Conservation (phyloP, 345 rosid genomes). For the Noccaea bulbosa region DNA sequence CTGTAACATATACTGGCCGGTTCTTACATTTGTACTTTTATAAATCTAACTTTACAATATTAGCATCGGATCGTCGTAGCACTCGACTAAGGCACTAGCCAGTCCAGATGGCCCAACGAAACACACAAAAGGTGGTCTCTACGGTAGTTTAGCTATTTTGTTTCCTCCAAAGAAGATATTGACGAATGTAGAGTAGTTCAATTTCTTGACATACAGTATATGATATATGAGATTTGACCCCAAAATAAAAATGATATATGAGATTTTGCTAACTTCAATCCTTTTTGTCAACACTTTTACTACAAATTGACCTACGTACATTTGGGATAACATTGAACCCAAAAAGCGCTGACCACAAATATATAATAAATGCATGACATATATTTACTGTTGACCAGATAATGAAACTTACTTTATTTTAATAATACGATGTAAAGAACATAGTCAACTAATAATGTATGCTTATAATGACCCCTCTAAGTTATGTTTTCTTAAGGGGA, state of each 20-base stretch:
- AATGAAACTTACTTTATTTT: neutral
- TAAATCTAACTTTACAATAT: no score
- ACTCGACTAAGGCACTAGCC: no score
- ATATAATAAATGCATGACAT: neutral
- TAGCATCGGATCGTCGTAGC: no score
- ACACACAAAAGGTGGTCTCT: neutral
- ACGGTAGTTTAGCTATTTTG: neutral
- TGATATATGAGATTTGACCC: neutral
- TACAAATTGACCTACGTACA: constrained; percentile 1
- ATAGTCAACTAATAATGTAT: neutral
- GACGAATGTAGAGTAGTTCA: neutral
- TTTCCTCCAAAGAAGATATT: neutral
- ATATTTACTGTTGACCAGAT: constrained; percentile 5
- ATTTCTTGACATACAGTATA: neutral
- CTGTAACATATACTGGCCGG: no score
- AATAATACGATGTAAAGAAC: constrained; percentile 16
- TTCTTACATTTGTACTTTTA: no score
- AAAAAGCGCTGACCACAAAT: neutral
- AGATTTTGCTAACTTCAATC: neutral
- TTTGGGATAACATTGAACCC: neutral
- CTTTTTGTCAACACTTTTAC: neutral
- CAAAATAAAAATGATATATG: neutral
- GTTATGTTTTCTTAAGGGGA: constrained; percentile 18
- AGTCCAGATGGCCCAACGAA: no score
- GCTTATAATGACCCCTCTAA: constrained; percentile 9